phyloP scores from a whole-genome alignment of 2,329 filamentous ascomycete species.

The Epichloe glyceriae region DNA sequence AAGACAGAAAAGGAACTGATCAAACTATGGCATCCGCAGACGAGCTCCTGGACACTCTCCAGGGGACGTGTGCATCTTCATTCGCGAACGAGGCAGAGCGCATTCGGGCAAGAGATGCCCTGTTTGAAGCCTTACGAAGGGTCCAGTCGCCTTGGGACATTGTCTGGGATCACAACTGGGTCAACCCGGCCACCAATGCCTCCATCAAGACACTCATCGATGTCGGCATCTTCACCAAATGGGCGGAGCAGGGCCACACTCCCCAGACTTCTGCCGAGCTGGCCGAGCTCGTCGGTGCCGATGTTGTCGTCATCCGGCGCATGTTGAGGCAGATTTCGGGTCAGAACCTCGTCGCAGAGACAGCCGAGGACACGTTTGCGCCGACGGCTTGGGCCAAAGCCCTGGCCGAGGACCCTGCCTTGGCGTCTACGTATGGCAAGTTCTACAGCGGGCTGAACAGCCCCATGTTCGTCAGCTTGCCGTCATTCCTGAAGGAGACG shows the following conservation, averaged over 20 bases:
- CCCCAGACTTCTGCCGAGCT: constrained; percentile 19
- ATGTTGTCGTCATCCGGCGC: constrained; percentile 21
- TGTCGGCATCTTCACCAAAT: constrained; percentile 22
- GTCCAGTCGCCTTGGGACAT: constrained; percentile 26
- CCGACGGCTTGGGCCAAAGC: constrained; percentile 20
- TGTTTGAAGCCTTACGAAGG: constrained; percentile 17
- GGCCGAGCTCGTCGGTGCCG: constrained; percentile 20
- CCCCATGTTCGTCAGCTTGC: constrained; percentile 19
- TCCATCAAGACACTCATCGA: constrained; percentile 26
- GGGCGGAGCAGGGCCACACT: constrained; percentile 17
- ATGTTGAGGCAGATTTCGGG: constrained; percentile 23
- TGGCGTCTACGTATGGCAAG: constrained; percentile 19
- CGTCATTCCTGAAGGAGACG: constrained; percentile 18
- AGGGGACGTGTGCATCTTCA: constrained; percentile 13
- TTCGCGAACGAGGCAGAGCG: constrained; percentile 23
- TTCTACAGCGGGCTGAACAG: constrained; percentile 21
- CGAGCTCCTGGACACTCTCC: constrained; percentile 13
- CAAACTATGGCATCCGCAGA: constrained; percentile 14
- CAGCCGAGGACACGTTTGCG: constrained; percentile 20
- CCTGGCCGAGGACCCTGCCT: constrained; percentile 15
- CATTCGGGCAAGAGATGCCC: constrained; percentile 18
- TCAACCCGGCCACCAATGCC: constrained; percentile 18
- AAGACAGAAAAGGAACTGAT: not conserved
- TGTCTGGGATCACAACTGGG: constrained; percentile 25
- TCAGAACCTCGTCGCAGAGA: constrained; percentile 22